A percentile compares a stretch with the other conserved stretches of the same genome.
phyloP scores from a whole-genome alignment of 2,329 filamentous ascomycete genomes.

The Zymoseptoria pseudotritici region DNA sequence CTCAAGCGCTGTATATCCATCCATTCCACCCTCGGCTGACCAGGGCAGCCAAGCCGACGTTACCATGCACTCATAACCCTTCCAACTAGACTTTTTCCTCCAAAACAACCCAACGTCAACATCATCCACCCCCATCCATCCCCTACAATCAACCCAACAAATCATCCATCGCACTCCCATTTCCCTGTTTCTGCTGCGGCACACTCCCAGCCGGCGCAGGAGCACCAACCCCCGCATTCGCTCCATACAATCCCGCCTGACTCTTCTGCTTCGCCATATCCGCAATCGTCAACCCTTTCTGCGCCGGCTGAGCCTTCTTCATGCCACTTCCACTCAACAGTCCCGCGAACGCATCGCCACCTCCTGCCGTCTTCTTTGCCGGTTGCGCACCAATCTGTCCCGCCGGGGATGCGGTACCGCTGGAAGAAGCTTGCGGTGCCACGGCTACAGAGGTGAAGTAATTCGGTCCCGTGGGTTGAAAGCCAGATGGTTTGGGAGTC shows the following conservation, averaged over 20 bases:
- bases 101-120: too few relatives aligned
- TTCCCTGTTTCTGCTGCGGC: conserved; percentile 19
- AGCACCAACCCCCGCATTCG: conserved; percentile 25
- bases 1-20: too few relatives aligned
- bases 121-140: neutral
- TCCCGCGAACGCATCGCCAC: conserved; percentile 81
- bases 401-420: conserved; percentile 29
- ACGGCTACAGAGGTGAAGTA: conserved; percentile 78
- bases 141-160: conserved; percentile 35
- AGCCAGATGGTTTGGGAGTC: conserved; percentile 53
- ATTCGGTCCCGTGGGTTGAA: conserved; percentile 76
- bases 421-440: conserved; percentile 36
- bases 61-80: too few relatives aligned
- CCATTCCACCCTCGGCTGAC: too few relatives aligned
- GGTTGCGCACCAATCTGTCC: conserved; percentile 31
- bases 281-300: conserved; percentile 71
- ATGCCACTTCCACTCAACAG: conserved; percentile 62
- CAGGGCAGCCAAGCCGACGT: too few relatives aligned
- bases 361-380: conserved; percentile 40
- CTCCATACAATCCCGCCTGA: conserved; percentile 87
- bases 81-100: too few relatives aligned
- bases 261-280: conserved; percentile 98
- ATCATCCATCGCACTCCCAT: conserved; percentile 34
- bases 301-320: conserved; percentile 47
- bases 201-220: too few relatives aligned